Conservation (phyloP, 2,329 filamentous ascomycete genomes). For the Talaromyces islandicus region DNA sequence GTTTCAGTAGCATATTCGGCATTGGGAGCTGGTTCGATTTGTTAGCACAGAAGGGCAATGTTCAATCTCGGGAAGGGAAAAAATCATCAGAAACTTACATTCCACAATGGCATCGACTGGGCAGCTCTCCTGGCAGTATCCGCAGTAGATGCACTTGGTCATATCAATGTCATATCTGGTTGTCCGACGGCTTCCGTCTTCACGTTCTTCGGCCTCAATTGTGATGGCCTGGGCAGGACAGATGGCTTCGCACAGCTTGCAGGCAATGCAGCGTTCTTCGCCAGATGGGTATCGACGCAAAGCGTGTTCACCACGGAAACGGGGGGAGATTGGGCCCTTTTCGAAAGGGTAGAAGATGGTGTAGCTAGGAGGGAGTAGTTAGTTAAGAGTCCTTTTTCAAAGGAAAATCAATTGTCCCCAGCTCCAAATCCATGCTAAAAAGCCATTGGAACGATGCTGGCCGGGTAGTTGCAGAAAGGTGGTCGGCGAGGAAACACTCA, state of each 20-base stretch:
- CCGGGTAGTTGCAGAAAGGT: background rate
- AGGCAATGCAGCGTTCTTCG: slow-evolving; percentile 98
- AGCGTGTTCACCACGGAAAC: slow-evolving; percentile 97
- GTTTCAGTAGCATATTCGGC: slow-evolving; percentile 71
- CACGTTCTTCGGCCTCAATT: slow-evolving; percentile 97
- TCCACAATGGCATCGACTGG: slow-evolving; percentile 92
- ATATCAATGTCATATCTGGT: slow-evolving; percentile 99
- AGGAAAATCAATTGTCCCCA: background rate
- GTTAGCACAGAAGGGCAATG: slow-evolving; percentile 19
- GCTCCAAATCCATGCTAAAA: background rate
- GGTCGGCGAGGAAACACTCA: slow-evolving; percentile 50
- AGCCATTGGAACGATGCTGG: background rate
- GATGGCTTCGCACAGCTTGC: slow-evolving; percentile 98
- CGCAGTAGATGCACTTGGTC: slow-evolving; percentile 99
- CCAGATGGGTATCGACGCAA: slow-evolving; percentile 93
- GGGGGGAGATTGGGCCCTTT: slow-evolving; percentile 95
- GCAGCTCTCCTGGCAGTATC: slow-evolving; percentile 98
- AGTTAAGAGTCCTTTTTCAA: background rate
- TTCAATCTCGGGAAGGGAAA: too few relatives aligned
- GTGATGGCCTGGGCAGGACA: slow-evolving; percentile 98
- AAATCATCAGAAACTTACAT: slow-evolving; percentile 38
- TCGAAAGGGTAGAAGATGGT: slow-evolving; percentile 99
- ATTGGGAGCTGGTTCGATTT: slow-evolving; percentile 50
- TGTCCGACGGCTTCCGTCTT: slow-evolving; percentile 88
- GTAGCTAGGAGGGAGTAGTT: slow-evolving; percentile 56